These are phyloP conservation scores for Ascocoryne sarcoides DNA, from an alignment of 2,329 filamentous ascomycete genomes.

Conservation along the genomic window DNA sequence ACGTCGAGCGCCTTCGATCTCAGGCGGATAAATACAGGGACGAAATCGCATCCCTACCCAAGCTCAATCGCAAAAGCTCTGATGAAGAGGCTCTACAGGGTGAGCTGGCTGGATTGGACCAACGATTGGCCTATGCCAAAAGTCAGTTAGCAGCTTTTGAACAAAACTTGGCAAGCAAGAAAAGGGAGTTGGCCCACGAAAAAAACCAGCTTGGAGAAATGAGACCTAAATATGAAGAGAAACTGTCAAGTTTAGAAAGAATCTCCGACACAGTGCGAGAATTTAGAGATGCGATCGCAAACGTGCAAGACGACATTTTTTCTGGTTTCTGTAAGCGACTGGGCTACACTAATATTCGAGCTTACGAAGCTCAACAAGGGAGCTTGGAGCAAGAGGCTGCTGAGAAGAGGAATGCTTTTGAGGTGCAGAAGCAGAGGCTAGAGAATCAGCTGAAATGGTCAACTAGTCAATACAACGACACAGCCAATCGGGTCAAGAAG, in stretches of 20 bases:
- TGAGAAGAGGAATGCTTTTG: conserved; percentile 79
- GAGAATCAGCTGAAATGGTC: conserved; percentile 53
- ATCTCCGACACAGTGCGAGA: conserved; percentile 46
- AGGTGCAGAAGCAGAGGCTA: conserved; percentile 70
- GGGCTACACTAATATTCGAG: conserved; percentile 81
- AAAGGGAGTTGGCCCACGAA: conserved; percentile 67
- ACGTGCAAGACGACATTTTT: conserved; percentile 85
- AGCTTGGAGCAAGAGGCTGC: conserved; percentile 83
- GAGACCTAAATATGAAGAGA: conserved; percentile 68
- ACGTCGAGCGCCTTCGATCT: conserved; percentile 76
- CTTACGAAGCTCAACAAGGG: conserved; percentile 89
- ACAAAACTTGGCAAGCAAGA: conserved; percentile 77
- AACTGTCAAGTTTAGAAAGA: conserved; percentile 58
- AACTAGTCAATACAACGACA: conserved; percentile 42
- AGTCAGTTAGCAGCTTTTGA: conserved; percentile 72
- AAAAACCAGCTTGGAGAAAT: conserved; percentile 66
- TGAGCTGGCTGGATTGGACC: conserved; percentile 71
- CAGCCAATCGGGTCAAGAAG: conserved; percentile 57
- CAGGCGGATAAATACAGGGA: conserved; percentile 66
- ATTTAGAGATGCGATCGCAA: conserved; percentile 57
- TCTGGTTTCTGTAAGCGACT: conserved; percentile 75
- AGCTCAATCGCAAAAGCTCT: conserved; percentile 62
- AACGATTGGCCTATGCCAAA: conserved; percentile 60
- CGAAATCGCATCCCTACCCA: conserved; percentile 73
- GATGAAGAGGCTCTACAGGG: conserved; percentile 76